These are phyloP conservation scores for Apiotrichum gracile DNA, from an alignment of 1,284 basidiomycete genomes.

Conservation along the genomic window DNA sequence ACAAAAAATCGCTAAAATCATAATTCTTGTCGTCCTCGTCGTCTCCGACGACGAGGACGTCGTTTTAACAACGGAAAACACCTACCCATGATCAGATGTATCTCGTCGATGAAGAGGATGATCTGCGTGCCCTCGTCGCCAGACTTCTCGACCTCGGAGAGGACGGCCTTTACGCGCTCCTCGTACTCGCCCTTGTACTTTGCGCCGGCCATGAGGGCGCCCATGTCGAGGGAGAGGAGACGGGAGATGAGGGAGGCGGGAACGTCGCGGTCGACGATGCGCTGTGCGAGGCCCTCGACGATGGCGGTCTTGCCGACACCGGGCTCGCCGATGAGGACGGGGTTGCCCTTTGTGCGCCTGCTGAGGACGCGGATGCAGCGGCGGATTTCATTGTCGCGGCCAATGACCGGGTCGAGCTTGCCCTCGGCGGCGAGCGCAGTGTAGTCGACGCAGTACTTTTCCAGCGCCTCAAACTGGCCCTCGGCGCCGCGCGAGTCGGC, in stretches of 20 bases:
- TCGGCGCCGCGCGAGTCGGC: constrained; percentile 53
- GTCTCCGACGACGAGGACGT: too few species aligned
- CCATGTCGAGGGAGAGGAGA: constrained; percentile 76
- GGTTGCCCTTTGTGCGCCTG: constrained; percentile 58
- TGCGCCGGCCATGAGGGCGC: constrained; percentile 87
- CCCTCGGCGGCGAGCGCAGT: constrained; percentile 51
- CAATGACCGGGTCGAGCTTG: constrained; percentile 56
- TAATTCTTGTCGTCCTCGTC: too few species aligned
- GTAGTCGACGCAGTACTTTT: constrained; percentile 46
- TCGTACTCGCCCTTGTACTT: constrained; percentile 98
- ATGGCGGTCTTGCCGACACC: constrained; percentile 92
- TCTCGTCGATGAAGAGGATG: constrained; percentile 91
- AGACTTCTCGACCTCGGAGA: constrained; percentile 87
- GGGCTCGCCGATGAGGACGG: constrained; percentile 65
- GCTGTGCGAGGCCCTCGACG: constrained; percentile 91
- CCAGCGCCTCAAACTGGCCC: constrained; percentile 49
- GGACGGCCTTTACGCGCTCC: constrained; percentile 88
- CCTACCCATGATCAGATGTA: background rate
- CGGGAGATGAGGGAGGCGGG: constrained; percentile 79
- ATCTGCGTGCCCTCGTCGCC: constrained; percentile 74
- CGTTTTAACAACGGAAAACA: too few species aligned
- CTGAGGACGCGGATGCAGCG: constrained; percentile 67
- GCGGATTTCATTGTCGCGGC: constrained; percentile 52
- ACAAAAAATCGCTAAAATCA: too few species aligned
- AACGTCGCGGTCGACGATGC: constrained; percentile 91